A percentile compares a stretch with the other conserved stretches of the same genome.
Conservation (phyloP, 768 basidiomycete species). For the Chalciporus chontae region DNA sequence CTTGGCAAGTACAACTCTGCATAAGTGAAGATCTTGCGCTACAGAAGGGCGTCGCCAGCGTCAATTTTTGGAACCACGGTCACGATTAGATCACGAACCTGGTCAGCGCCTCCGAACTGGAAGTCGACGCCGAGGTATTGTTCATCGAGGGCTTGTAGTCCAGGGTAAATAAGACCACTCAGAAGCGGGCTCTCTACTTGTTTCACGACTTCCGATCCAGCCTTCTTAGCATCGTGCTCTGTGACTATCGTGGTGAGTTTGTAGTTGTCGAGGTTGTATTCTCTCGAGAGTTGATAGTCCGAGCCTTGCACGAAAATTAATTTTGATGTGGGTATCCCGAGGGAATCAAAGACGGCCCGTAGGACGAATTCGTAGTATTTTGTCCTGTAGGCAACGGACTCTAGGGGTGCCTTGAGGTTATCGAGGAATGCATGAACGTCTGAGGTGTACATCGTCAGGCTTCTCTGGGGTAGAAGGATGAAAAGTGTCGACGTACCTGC, state of each 20-base stretch:
- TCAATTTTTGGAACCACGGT: neutral
- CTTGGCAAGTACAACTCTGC: slow-evolving; percentile 93
- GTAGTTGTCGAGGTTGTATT: slow-evolving; percentile 96
- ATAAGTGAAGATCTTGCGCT: slow-evolving; percentile 99
- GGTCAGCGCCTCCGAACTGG: slow-evolving; percentile 97
- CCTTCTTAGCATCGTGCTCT: slow-evolving; percentile 97
- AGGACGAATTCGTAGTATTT: slow-evolving; percentile 88
- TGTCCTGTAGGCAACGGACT: slow-evolving; percentile 83
- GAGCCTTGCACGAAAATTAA: slow-evolving; percentile 86
- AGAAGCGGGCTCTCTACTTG: slow-evolving; percentile 90
- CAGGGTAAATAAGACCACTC: slow-evolving; percentile 92
- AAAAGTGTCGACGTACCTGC: slow-evolving; percentile 49
- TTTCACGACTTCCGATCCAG: slow-evolving; percentile 98
- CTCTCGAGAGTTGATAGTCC: slow-evolving; percentile 84
- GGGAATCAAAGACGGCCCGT: slow-evolving; percentile 76
- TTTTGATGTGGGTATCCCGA: slow-evolving; percentile 86
- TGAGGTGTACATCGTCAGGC: slow-evolving; percentile 24
- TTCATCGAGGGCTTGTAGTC: slow-evolving; percentile 95
- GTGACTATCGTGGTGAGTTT: slow-evolving; percentile 85
- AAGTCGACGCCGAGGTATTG: slow-evolving; percentile 95
- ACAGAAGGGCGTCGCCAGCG: neutral
- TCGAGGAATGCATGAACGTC: slow-evolving; percentile 98
- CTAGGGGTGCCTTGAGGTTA: slow-evolving; percentile 92
- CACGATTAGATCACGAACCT: slow-evolving; percentile 49
- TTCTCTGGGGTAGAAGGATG: neutral